Evolutionary conservation across 805 yeast genomes (phyloP), one percentile per base, ranked within the genome.

Genomic region (Lachancea nothofagi): DNA sequence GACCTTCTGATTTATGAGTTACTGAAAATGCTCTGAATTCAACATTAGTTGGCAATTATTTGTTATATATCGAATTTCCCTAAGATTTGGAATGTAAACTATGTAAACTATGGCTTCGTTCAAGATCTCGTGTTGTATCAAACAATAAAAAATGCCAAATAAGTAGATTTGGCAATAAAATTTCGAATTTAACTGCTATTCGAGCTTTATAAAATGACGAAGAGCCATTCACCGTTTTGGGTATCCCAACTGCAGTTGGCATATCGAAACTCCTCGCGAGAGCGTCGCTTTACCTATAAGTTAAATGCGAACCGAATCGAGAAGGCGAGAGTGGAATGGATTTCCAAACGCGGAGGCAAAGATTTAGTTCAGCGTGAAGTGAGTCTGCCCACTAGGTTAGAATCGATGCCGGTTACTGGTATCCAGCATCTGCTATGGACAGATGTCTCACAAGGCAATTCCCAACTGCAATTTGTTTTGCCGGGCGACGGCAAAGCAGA

Each of bases 221-320:
- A 22, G 21, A 35, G 8, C 7, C 21, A 35, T 3, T 32, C 22
- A 22, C 32, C 26, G 17, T 5, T 20, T 19, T 35, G 38, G 38
- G 28, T 26, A 7, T 20, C 26, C 5, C 38, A 35, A 20, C 17
- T 35, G 26, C 28, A 27, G 15, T 20, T 35, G 13, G 38, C 32
- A 2, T 35, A 35, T 28, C 18, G 38, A 20, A 35, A 35, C 20
- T 35, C 32, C 9, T 35, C 38, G 6, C 29, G 31, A 18, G 33
- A 35, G 19, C 24, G 38, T n/a, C 22, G 32, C 13, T 35, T 35
- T 21, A 35, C 32, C 15, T 35, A 27, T 20, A 35, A 35, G 29
- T 32, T 21, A 14, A 35, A 35, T 27, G 38, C 27, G 38, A 12
- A 5, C n/a, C 18, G 26, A 28, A n/a, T 35, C 4, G 31, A 28